Base-by-base conservation (phyloP, 1,284 basidiomycete genomes). In the Ceratobasidium sp. region DNA sequence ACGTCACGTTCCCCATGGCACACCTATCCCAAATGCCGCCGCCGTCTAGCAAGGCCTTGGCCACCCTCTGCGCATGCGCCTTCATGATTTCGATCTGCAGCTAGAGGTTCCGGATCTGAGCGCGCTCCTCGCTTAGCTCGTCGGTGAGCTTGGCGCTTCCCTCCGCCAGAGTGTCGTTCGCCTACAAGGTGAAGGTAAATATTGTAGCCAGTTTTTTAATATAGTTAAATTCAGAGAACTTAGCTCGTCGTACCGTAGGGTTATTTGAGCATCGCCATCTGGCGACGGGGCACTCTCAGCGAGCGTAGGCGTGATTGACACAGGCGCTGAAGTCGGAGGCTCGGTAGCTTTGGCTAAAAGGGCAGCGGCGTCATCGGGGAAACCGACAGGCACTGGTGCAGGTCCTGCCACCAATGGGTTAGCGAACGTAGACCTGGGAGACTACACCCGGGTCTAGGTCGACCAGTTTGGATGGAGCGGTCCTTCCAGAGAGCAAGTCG, bases 401-500 rank as follows among this genome's bases (percentile, higher is more conserved):
- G 73, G 77, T 44, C 77, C 72, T 22, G 86, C 81, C 27, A 82
- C 79, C 4, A 85, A 75, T 3, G 84, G 82, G 6, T 85, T 75
- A 59, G 63, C 76, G 36, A 77, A 72, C 24, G 85, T 80, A 29
- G 82, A 79, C 7, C 86, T 76, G 41, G 79, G 78, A 66, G 86
- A 82, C 1, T 0, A 81, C 79, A 45, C 80, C 79, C 0, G 84
- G 85, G 74, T 87, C 85, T 62, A 89, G 81, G 77, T 86, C 83
- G 75, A 89, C 79, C 27, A 88, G 85, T 78, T 96, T 96, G 27
- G 91, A 88, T 17, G 89, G 83, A 1, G 89, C 89, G 2, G 86
- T 87, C 84, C 96, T 96, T 65, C 96, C 96, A 3, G 86, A 84
- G 83, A 99, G 96, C 85, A 95, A 99, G 79, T 98, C 96, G 69